Percentiles rank a stretch among this genome's conserved stretches.
Conservation (phyloP, 495 filamentous ascomycete species). For the Tetracladium marchalianum region DNA sequence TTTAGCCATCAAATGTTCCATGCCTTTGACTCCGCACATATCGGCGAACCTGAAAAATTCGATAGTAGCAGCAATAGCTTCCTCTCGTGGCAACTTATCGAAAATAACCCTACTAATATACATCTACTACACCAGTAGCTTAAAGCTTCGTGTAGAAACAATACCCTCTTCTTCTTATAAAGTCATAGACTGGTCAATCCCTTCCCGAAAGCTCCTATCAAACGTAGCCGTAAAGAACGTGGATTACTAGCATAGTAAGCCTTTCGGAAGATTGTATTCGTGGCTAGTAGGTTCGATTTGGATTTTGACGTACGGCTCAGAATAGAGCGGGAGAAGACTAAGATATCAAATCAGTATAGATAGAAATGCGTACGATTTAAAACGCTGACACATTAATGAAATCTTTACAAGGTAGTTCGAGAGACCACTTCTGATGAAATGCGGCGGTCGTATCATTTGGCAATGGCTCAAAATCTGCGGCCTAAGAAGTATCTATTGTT, state of each 20-base stretch:
- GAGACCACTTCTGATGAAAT: background rate
- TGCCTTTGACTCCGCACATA: background rate
- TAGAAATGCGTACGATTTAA: background rate
- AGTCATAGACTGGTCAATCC: conserved; percentile 5
- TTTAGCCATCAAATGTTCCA: conserved; percentile 14
- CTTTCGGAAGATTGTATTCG: conserved; percentile 11
- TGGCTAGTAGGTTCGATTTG: conserved; percentile 7
- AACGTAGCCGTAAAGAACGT: conserved; percentile 8
- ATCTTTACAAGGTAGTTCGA: background rate
- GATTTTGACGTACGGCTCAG: conserved; percentile 5
- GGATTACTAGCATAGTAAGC: conserved; percentile 7
- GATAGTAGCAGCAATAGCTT: conserved; percentile 1
- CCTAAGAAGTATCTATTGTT: too few relatives aligned
- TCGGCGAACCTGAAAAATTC: conserved; percentile 6
- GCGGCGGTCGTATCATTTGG: background rate
- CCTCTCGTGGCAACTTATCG: background rate
- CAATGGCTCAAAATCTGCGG: background rate
- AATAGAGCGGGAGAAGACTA: conserved; percentile 6
- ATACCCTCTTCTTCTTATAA: conserved; percentile 14
- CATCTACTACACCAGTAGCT: conserved; percentile 3
- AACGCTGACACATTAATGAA: background rate
- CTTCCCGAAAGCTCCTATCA: conserved; percentile 1
- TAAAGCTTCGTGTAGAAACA: conserved; percentile 6
- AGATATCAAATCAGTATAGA: background rate
- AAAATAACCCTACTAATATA: background rate